Percentiles rank a stretch among this genome's conserved stretches.
Conservation (phyloP, 805 yeast species). For the Ogataea allantospora region DNA sequence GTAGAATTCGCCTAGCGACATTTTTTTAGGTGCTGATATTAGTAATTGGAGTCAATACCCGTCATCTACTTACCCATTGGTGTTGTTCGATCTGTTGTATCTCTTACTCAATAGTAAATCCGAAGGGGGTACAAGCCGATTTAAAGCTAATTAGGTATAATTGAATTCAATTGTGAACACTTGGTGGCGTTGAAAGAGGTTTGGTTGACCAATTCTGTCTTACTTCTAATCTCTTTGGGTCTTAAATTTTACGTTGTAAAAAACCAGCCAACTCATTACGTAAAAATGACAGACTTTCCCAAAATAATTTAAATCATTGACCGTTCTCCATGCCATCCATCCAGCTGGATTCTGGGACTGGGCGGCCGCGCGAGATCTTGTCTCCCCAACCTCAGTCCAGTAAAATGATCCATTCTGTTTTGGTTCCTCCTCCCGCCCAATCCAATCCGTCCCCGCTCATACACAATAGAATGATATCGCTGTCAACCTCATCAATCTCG, state of each 20-base stretch:
- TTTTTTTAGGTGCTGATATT: constrained; percentile 35
- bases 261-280: constrained; percentile 1
- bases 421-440: constrained; percentile 5
- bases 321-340: constrained; percentile 9
- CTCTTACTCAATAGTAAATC: too few species aligned
- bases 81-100: constrained; percentile 1
- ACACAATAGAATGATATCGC: constrained; percentile 29
- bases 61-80: constrained; percentile 13
- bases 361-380: constrained; percentile 5
- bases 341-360: constrained; percentile 5
- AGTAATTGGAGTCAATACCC: not conserved
- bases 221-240: constrained; percentile 1
- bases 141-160: not conserved
- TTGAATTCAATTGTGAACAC: not conserved
- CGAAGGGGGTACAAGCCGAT: too few species aligned
- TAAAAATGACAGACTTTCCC: constrained; percentile 8
- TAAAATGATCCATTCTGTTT: not conserved
- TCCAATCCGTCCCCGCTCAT: constrained; percentile 15
- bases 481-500: constrained; percentile 34
- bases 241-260: constrained; percentile 4
- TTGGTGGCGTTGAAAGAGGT: not conserved
- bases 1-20: constrained; percentile 46
- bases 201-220: not conserved
- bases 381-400: constrained; percentile 10
- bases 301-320: too few species aligned